phyloP scores from a whole-genome alignment of 2,329 filamentous ascomycete genomes.

The Claviceps maximensis region DNA sequence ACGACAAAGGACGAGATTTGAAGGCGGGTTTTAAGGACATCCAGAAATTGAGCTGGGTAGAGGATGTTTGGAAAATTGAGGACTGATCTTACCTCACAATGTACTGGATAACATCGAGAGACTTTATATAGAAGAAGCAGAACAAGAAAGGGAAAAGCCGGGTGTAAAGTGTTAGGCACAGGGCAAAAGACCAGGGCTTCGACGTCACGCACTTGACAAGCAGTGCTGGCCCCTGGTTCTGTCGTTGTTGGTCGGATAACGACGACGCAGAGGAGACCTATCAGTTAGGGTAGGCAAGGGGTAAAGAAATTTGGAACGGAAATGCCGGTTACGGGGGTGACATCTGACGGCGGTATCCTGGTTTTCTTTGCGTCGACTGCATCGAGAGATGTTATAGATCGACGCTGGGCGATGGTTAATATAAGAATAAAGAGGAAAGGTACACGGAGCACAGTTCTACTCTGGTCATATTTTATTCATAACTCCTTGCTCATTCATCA shows the following conservation, averaged over 20 bases:
- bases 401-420: neutral
- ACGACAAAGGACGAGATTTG: neutral
- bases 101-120: neutral
- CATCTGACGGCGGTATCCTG: neutral
- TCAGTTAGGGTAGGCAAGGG: neutral
- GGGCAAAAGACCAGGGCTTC: neutral
- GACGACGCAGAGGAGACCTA: neutral
- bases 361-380: neutral
- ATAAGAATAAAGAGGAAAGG: neutral
- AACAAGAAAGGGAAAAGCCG: neutral
- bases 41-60: neutral
- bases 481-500: neutral
- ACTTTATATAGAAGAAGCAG: neutral
- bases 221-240: neutral
- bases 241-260: neutral
- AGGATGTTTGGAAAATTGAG: neutral
- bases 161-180: neutral
- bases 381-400: neutral
- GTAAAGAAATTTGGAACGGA: neutral
- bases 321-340: neutral
- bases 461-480: conserved; percentile 1
- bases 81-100: neutral
- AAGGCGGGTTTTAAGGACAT: neutral
- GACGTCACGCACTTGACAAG: neutral
- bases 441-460: neutral